phyloP scores from a whole-genome alignment of 768 basidiomycete species.

The Phanerochaete sordida region DNA sequence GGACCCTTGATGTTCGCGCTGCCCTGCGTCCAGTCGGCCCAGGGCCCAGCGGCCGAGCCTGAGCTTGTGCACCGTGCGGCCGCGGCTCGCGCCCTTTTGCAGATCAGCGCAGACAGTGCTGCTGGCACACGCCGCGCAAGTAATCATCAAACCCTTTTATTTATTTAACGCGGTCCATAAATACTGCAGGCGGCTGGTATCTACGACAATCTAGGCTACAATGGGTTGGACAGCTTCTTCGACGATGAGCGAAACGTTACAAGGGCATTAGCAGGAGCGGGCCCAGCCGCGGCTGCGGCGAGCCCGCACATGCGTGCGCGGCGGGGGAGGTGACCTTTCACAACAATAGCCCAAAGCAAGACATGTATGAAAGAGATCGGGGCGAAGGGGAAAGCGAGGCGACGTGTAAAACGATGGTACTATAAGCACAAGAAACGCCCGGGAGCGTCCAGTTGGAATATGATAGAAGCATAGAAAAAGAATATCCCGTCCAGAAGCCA shows the following conservation, averaged over 20 bases:
- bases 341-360: not conserved
- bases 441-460: constrained; percentile 12
- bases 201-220: constrained; percentile 18
- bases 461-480: constrained; percentile 5
- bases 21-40: too few species aligned
- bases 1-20: too few species aligned
- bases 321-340: not conserved
- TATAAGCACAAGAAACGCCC: constrained; percentile 16
- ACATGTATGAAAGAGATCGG: not conserved
- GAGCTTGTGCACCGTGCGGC: too few species aligned
- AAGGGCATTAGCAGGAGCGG: not conserved
- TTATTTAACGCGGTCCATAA: not conserved
- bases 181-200: constrained; percentile 10
- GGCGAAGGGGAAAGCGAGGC: not conserved
- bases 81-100: too few species aligned
- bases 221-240: constrained; percentile 6
- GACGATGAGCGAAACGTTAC: constrained; percentile 3
- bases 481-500: constrained; percentile 9
- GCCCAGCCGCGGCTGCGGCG: not conserved
- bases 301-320: not conserved
- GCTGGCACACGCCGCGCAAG: too few species aligned
- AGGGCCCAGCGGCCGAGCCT: too few species aligned
- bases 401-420: constrained; percentile 10
- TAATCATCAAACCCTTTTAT: not conserved
- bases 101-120: too few species aligned